Conservation (phyloP, 805 yeast species). For the Lachancea dasiensis region DNA sequence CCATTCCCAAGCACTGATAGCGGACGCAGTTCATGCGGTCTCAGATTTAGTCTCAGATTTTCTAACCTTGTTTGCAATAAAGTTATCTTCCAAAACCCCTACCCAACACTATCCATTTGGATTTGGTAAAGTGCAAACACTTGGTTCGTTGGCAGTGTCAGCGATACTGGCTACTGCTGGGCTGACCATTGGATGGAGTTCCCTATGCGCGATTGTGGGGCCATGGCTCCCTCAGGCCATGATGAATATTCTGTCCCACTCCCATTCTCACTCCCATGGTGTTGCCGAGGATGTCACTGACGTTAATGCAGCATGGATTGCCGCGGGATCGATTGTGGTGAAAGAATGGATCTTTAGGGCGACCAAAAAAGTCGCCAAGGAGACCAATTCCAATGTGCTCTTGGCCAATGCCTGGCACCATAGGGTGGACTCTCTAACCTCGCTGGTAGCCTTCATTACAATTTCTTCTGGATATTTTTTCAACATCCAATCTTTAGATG, state of each 20-base stretch:
- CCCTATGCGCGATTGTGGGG: conserved; percentile 60
- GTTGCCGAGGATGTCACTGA: conserved; percentile 44
- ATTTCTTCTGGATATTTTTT: conserved; percentile 80
- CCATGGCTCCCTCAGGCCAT: conserved; percentile 59
- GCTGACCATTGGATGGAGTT: conserved; percentile 81
- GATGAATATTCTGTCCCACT: conserved; percentile 46
- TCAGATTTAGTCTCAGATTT: conserved; percentile 88
- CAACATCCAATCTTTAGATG: conserved; percentile 78
- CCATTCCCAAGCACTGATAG: conserved; percentile 90
- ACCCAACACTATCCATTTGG: conserved; percentile 70
- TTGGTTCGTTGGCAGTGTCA: conserved; percentile 87
- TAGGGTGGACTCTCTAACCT: conserved; percentile 87
- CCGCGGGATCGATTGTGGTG: conserved; percentile 76
- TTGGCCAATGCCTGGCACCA: conserved; percentile 99
- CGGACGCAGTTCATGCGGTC: conserved; percentile 91
- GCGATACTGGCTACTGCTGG: conserved; percentile 83
- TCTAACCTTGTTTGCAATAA: conserved; percentile 82
- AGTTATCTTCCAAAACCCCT: conserved; percentile 59
- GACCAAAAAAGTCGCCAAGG: conserved; percentile 72
- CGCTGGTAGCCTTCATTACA: conserved; percentile 82
- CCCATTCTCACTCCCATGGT: conserved; percentile 35
- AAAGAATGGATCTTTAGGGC: conserved; percentile 86
- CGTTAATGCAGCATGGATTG: conserved; percentile 94
- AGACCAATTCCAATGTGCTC: conserved; percentile 78
- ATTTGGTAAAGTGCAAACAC: conserved; percentile 86